A percentile compares a stretch with the other conserved stretches of the same genome.
Conservation (phyloP, 441 rosid species). For the Cnidoscolus chayamansa region DNA sequence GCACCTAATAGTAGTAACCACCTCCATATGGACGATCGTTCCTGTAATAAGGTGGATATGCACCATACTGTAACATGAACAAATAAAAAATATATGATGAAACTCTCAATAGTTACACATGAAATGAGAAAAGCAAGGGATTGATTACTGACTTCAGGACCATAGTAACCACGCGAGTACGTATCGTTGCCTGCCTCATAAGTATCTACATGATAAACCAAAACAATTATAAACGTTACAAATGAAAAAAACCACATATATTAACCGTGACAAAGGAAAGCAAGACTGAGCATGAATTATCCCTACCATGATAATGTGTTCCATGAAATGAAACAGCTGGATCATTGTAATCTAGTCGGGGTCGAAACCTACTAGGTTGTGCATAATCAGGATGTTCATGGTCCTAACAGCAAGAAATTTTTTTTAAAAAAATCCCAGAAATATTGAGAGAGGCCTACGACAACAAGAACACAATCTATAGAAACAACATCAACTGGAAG, state of each 20-base stretch:
- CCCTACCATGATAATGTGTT: constrained; percentile 42
- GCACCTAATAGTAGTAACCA: constrained; percentile 40
- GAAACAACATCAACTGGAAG: neutral
- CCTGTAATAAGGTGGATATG: constrained; percentile 43
- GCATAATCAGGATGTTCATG: constrained; percentile 41
- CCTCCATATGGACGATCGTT: constrained; percentile 43
- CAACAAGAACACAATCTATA: neutral
- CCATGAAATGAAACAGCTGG: constrained; percentile 38
- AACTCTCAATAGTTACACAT: constrained; percentile 9
- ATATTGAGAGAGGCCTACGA: constrained; percentile 7
- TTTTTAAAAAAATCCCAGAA: neutral
- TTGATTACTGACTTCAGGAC: constrained; percentile 47
- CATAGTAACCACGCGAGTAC: constrained; percentile 42
- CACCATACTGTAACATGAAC: constrained; percentile 40
- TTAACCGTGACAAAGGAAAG: constrained; percentile 10
- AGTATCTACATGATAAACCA: constrained; percentile 37
- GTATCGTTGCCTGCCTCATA: constrained; percentile 40
- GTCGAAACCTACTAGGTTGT: constrained; percentile 45
- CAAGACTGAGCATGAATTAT: neutral
- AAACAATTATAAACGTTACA: constrained; percentile 18
- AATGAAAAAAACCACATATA: constrained; percentile 8
- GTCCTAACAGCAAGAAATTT: constrained; percentile 35
- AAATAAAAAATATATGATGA: constrained; percentile 17
- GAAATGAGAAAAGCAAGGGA: constrained; percentile 14
- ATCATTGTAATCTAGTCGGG: constrained; percentile 45